Evolutionary conservation across 75 land plant genomes (phyloP).

Genomic region (Pinus albicaulis): DNA sequence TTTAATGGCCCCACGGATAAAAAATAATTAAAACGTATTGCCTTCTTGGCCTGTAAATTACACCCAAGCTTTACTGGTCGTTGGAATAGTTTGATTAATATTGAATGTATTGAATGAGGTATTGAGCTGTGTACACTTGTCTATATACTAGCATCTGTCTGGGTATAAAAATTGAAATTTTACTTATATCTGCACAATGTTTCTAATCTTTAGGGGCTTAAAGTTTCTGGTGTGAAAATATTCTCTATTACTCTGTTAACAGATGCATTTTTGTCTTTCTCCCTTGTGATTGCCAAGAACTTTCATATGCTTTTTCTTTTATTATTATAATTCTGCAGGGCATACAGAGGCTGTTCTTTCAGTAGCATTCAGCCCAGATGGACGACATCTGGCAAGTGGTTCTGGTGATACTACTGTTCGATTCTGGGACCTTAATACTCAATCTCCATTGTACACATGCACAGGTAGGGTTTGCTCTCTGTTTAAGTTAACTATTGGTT

Average conservation of each 20-base stretch:
- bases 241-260: background rate
- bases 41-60: background rate
- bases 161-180: background rate
- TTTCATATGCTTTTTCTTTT: background rate
- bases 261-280: background rate
- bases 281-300: background rate
- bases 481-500: background rate
- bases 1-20: background rate
- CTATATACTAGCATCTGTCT: background rate
- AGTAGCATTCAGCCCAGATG: slow-evolving; percentile 96
- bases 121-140: background rate
- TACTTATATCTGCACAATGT: background rate
- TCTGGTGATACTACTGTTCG: slow-evolving; percentile 98
- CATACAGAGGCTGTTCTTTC: slow-evolving; percentile 95
- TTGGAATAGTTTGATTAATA: background rate
- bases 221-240: background rate
- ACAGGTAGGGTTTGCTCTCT: slow-evolving; percentile 43
- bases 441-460: slow-evolving; percentile 87
- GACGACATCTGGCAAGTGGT: slow-evolving; percentile 91
- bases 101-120: background rate
- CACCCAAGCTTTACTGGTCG: background rate
- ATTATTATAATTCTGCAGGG: slow-evolving; percentile 38
- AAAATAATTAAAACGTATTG: background rate
- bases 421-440: slow-evolving; percentile 95
- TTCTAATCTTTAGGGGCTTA: background rate